phyloP scores from a whole-genome alignment of 2,329 filamentous ascomycete species.

The Thielaviopsis populi region DNA sequence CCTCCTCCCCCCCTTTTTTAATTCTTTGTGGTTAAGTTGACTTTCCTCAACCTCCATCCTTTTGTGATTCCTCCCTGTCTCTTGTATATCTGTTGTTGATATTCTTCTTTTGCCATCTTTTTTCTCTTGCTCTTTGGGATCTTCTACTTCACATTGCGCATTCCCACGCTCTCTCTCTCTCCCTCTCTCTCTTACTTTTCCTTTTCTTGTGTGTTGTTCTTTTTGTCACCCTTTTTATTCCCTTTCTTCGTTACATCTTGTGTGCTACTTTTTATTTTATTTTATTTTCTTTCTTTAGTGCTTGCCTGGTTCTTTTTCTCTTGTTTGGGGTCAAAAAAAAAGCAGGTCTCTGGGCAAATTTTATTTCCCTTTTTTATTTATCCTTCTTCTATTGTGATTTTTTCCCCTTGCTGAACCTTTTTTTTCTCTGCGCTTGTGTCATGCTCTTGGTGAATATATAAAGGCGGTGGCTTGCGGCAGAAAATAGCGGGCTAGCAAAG shows the following conservation, averaged over 20 bases:
- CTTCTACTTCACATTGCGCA: not conserved
- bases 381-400: not conserved
- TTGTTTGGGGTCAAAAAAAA: constrained; percentile 3
- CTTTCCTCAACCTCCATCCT: not conserved
- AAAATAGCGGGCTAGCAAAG: not conserved
- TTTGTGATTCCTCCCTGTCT: not conserved
- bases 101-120: not conserved
- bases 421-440: not conserved
- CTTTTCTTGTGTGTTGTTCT: constrained; percentile 4
- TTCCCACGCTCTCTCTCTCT: not conserved
- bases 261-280: not conserved
- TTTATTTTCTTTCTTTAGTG: not conserved
- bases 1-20: not conserved
- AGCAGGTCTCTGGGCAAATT: not conserved
- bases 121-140: not conserved
- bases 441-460: not conserved
- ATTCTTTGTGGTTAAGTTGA: not conserved
- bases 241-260: not conserved
- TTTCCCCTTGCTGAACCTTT: not conserved
- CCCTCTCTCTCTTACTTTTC: not conserved
- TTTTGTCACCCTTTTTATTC: not conserved
- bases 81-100: constrained; percentile 5
- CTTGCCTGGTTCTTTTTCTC: not conserved
- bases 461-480: not conserved
- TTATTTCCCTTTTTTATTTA: not conserved